Evolutionary conservation across 2,329 filamentous ascomycete genomes (phyloP).

Genomic region (Cercospora citrullina): DNA sequence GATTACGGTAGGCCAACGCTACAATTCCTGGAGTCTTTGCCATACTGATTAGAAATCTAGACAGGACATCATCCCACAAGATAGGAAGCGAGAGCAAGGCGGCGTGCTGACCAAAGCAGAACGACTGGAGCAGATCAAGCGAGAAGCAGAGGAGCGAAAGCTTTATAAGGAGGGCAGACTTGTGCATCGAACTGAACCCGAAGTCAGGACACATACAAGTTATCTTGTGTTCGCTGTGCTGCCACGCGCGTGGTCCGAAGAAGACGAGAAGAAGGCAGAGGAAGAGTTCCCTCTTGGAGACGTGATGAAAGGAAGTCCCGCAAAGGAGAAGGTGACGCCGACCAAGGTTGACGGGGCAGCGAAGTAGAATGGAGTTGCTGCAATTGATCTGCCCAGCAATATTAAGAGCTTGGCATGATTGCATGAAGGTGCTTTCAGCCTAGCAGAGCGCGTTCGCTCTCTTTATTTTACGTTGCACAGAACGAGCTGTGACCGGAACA

Average conservation of each 20-base stretch:
- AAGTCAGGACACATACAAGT: constrained; percentile 95
- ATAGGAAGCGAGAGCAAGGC: constrained; percentile 25
- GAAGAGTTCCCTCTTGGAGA: constrained; percentile 28
- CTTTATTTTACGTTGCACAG: not conserved
- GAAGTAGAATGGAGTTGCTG: not conserved
- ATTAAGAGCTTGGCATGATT: not conserved
- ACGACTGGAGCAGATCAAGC: constrained; percentile 37
- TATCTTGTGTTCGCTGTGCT: constrained; percentile 92
- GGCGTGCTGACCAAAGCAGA: constrained; percentile 30
- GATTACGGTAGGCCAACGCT: constrained; percentile 71
- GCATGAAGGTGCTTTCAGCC: not conserved
- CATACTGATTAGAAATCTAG: constrained; percentile 8
- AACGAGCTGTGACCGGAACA: not conserved
- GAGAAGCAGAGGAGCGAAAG: constrained; percentile 49
- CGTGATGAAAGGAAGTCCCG: constrained; percentile 21
- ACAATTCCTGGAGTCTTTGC: not conserved
- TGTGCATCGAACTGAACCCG: constrained; percentile 77
- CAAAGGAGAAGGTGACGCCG: constrained; percentile 12
- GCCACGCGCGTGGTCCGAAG: constrained; percentile 80
- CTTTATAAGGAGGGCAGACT: constrained; percentile 74
- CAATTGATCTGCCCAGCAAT: not conserved
- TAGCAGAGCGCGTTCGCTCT: not conserved
- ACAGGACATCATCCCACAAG: constrained; percentile 16
- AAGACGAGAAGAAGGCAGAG: constrained; percentile 65
- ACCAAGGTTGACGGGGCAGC: not conserved